These are phyloP conservation scores for Amanita inopinata DNA, from an alignment of 768 basidiomycete genomes.

Conservation along the genomic window DNA sequence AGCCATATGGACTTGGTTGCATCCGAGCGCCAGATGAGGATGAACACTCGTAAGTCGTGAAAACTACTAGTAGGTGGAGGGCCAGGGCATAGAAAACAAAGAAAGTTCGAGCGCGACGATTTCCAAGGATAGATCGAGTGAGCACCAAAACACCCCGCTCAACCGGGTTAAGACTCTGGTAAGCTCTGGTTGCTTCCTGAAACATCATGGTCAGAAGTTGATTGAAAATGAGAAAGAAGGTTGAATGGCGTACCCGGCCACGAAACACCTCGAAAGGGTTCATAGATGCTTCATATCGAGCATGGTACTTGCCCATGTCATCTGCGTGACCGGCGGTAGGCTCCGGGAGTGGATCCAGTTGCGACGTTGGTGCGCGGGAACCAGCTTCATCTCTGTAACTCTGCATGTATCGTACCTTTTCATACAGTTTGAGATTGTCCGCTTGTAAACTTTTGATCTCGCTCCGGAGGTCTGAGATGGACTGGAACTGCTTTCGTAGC, in stretches of 20 bases:
- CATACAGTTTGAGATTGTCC: constrained; percentile 96
- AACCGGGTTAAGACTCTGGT: constrained; percentile 82
- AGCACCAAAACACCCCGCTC: constrained; percentile 82
- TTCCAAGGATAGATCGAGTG: constrained; percentile 80
- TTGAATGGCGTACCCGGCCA: constrained; percentile 62
- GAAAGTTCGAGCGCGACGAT: constrained; percentile 79
- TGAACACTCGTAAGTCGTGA: constrained; percentile 68
- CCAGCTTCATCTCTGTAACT: constrained; percentile 77
- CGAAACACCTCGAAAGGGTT: constrained; percentile 98
- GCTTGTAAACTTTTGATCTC: constrained; percentile 89
- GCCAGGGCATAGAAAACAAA: constrained; percentile 83
- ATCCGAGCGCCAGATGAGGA: constrained; percentile 39
- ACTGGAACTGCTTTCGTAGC: constrained; percentile 89
- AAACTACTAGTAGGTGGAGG: constrained; percentile 75
- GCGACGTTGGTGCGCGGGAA: constrained; percentile 44
- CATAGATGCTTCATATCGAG: constrained; percentile 93
- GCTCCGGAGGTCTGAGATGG: constrained; percentile 85
- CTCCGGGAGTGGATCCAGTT: constrained; percentile 58
- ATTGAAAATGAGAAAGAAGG: constrained; percentile 2
- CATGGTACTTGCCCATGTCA: constrained; percentile 82
- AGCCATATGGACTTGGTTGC: constrained; percentile 38
- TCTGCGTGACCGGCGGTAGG: constrained; percentile 34
- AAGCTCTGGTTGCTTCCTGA: constrained; percentile 92
- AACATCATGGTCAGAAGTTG: neutral
- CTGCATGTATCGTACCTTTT: constrained; percentile 98